These are phyloP conservation scores for Thinopyrum elongatum DNA, from an alignment of 176 grass and related monocot genomes.

Conservation along the genomic window DNA sequence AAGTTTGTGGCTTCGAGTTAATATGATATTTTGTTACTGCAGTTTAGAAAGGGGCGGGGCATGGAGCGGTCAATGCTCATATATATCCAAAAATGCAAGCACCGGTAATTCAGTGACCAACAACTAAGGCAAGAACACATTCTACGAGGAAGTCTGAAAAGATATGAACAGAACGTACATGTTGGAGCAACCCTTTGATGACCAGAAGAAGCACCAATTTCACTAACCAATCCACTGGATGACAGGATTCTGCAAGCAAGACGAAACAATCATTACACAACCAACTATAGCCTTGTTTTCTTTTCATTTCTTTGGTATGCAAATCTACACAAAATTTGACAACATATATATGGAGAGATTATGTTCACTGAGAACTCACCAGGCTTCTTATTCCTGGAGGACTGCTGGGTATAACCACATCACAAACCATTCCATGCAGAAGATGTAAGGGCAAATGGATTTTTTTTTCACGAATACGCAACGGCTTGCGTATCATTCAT, in stretches of 20 bases:
- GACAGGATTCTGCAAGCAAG: not conserved
- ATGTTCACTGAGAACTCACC: not conserved
- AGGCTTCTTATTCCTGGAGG: not conserved
- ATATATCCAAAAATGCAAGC: too few species aligned
- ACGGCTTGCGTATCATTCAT: too few species aligned
- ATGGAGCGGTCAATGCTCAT: too few species aligned
- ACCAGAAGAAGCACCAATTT: not conserved
- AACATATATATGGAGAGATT: not conserved
- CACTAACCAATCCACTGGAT: not conserved
- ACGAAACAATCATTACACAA: not conserved
- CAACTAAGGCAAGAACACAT: too few species aligned
- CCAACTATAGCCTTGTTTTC: not conserved
- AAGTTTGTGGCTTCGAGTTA: too few species aligned
- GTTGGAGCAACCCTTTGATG: not conserved
- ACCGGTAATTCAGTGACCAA: too few species aligned
- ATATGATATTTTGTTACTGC: too few species aligned
- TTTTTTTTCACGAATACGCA: too few species aligned
- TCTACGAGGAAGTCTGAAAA: not conserved
- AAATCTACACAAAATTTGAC: not conserved
- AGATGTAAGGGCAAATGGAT: slow-evolving; percentile 14
- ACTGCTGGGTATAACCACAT: not conserved
- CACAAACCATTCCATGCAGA: slow-evolving; percentile 24
- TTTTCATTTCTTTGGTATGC: not conserved
- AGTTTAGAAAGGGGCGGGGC: too few species aligned
- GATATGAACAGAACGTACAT: not conserved